Percentiles rank a stretch among this genome's conserved stretches.
These are phyloP conservation scores for Microdochium nivale DNA, from an alignment of 2,329 filamentous ascomycete genomes.

Conservation along the genomic window DNA sequence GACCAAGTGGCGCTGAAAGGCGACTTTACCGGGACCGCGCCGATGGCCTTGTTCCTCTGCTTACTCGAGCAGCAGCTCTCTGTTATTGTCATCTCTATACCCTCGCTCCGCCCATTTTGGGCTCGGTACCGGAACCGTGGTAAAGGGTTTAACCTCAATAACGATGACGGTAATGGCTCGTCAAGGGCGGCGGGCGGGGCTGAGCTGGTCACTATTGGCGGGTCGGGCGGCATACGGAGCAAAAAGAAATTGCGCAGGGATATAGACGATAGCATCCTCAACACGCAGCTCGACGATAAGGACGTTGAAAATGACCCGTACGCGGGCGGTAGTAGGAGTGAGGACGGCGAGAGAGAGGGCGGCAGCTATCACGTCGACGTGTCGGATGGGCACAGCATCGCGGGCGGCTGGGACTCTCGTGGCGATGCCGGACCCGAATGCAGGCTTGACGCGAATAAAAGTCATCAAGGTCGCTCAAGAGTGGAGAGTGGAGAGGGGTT, in stretches of 20 bases:
- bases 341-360: too few relatives aligned
- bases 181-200: not conserved
- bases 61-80: not conserved
- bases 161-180: not conserved
- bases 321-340: too few relatives aligned
- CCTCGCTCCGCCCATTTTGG: not conserved
- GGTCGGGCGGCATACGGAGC: not conserved
- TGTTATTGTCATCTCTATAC: not conserved
- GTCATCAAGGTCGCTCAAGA: too few relatives aligned
- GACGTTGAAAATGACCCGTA: not conserved
- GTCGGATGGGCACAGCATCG: not conserved
- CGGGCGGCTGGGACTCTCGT: not conserved
- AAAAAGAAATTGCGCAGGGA: not conserved
- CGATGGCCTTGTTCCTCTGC: not conserved
- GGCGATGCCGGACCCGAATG: not conserved
- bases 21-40: not conserved
- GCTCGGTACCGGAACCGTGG: not conserved
- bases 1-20: not conserved
- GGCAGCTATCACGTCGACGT: not conserved
- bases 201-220: not conserved
- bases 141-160: not conserved
- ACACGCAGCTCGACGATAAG: not conserved
- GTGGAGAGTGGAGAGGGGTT: too few relatives aligned
- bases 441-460: not conserved
- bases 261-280: not conserved